Evolutionary conservation across 352 stramenopile genomes (phyloP), one percentile per base, ranked within the genome.

Genomic region (Globisporangium iwayamae): DNA sequence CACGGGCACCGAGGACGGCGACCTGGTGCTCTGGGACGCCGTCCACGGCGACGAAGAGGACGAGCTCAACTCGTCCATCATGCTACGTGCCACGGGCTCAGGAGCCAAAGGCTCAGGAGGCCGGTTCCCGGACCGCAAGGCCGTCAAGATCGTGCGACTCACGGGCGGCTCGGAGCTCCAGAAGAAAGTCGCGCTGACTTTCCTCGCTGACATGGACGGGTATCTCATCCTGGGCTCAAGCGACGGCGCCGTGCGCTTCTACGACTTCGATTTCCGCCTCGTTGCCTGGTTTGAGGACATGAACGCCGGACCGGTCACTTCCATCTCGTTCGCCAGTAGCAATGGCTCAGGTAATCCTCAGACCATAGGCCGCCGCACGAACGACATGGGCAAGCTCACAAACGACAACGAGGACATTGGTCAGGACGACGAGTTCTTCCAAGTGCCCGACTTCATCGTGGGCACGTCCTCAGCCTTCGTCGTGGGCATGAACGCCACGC

Each of bases 271-370:
- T 54, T 96, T 98, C 50, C 86, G 93, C 30, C 79, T 98, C 18
- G 80, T 96, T 28, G 89, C 93, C 14, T 98, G 93, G 91, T 98
- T 96, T 60, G 93, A 98, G 69, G 93, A 98, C 61, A 81, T 98
- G 38, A 92, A 95, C 56, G 91, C 91, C 34, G 93, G 93, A 0
- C 71, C 88, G 0, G 78, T 98, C 52, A 92, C 74, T 6, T 95
- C 85, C 36, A 75, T 98, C 16, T 98, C 91, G 14, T 98, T 98
- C 65, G 73, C 82, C 62, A 70, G 30, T 2, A 52, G n/a, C 4
- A 52, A 16, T 38, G 48, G 61, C 4, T 39, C 62, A 20, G 30
- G 16, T 14, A 20, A 30, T 52, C 20, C 46, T 16, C 46, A 52
- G 46, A 48, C 16, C 43, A 52, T 14, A 9, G 30, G 52, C 4